Evolutionary conservation across 352 stramenopile species (phyloP), one percentile per base, ranked within the genome.

Genomic region (Pythium apleroticum): DNA sequence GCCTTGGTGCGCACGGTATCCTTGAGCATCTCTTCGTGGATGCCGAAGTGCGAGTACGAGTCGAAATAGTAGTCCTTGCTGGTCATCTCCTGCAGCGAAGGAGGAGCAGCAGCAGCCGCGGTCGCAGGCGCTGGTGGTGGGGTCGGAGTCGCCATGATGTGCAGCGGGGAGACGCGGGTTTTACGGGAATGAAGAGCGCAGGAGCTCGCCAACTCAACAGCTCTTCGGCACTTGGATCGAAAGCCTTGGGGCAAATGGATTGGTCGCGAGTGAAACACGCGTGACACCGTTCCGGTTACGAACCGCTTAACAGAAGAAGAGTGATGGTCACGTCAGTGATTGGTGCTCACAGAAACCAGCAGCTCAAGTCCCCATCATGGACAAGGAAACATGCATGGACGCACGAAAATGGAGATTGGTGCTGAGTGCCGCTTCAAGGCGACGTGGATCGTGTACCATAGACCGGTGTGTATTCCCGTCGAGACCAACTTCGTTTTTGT

Each of bases 21-120:
- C 67, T 98, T 98, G 27, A 99, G 81, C 97, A 99, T 99, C 79
- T 98, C 96, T 74, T 99, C 95, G 78, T 99, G 96, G 71, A 99
- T 99, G 39, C 95, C 93, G 80, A 98, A 98, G 80, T 99, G 96
- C 48, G 95, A 97, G 76, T 99, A 99, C 54, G 93, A 98, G 79
- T 99, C 95, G 82, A 98, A 98, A 75, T 99, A 99, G 71, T 99
- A 98, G 81, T 98, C 96, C 76, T 97, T 97, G 74, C 88, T 97
- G 56, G 87, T 96, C 68, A 92, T 84, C 57, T 91, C 84, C 60
- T 75, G 77, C 31, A 73, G 25, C 12, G 63, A 39, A 5, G 43
- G 63, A 19, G 60, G 39, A 25, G 43, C 65, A 54, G 15, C 19
- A 27, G 63, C 45, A 30, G 62, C 25, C 19, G 57, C 43, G 20